A percentile compares a stretch with the other conserved stretches of the same genome.
These are phyloP conservation scores for Seiridium cupressi DNA, from an alignment of 2,329 filamentous ascomycete genomes.

Conservation along the genomic window DNA sequence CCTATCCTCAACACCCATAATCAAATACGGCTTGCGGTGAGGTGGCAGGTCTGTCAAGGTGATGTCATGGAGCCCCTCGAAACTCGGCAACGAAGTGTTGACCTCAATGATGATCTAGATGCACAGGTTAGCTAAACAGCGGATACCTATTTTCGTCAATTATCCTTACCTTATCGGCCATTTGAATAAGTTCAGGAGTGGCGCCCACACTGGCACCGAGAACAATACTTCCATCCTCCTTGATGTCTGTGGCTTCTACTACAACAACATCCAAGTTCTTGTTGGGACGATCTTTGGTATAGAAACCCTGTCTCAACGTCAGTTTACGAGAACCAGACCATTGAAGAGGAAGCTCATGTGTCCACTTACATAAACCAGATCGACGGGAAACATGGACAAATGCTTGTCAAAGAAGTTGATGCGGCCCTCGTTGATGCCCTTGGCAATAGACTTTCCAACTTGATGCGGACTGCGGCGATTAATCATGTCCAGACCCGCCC, in stretches of 20 bases:
- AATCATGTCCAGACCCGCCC: conserved; percentile 90
- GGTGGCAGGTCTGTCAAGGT: conserved; percentile 85
- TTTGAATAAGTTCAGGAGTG: conserved; percentile 81
- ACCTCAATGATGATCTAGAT: conserved; percentile 79
- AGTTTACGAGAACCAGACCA: neutral
- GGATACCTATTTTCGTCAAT: neutral
- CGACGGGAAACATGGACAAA: conserved; percentile 86
- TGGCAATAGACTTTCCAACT: conserved; percentile 85
- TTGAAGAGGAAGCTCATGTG: neutral
- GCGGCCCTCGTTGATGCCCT: conserved; percentile 83
- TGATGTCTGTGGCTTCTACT: conserved; percentile 83
- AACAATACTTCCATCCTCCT: conserved; percentile 84
- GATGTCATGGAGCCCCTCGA: conserved; percentile 88
- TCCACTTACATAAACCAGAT: conserved; percentile 70
- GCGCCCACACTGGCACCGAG: conserved; percentile 84
- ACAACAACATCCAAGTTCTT: conserved; percentile 80
- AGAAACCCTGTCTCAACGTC: conserved; percentile 58
- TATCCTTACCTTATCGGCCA: conserved; percentile 73
- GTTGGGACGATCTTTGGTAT: conserved; percentile 74
- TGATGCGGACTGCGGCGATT: conserved; percentile 82
- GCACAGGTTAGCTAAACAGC: neutral
- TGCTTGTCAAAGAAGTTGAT: conserved; percentile 96
- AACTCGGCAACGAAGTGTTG: conserved; percentile 81
- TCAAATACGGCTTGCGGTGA: conserved; percentile 77
- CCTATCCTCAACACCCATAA: conserved; percentile 82